A percentile compares a stretch with the other conserved stretches of the same genome.
These are phyloP conservation scores for Psidium friedrichsthalianum DNA, from an alignment of 345 rosid genomes.

Conservation along the genomic window DNA sequence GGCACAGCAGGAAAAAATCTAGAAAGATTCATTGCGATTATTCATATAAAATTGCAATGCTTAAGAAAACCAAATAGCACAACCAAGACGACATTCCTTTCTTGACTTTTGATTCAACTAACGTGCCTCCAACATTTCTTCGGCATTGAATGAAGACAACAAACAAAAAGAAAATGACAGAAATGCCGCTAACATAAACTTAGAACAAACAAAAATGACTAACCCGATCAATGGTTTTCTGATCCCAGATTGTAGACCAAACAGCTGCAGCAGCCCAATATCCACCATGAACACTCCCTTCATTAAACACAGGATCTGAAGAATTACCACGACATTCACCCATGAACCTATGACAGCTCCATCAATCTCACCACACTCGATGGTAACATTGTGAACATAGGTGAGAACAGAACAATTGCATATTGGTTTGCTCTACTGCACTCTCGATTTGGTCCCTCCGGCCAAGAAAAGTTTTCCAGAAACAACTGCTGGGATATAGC, in stretches of 20 bases:
- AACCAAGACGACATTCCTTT: background rate
- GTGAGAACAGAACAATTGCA: slow-evolving; percentile 35
- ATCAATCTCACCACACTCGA: slow-evolving; percentile 92
- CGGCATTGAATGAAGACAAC: background rate
- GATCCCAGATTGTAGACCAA: slow-evolving; percentile 94
- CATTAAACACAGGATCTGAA: slow-evolving; percentile 34
- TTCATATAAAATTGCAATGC: background rate
- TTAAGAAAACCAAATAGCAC: background rate
- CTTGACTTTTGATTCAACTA: background rate
- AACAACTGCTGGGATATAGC: slow-evolving; percentile 89
- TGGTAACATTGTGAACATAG: slow-evolving; percentile 22
- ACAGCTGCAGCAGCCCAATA: slow-evolving; percentile 96
- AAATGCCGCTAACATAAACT: background rate
- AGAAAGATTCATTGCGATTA: background rate
- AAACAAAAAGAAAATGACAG: background rate
- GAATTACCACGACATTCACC: slow-evolving; percentile 48
- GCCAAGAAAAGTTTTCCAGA: slow-evolving; percentile 69
- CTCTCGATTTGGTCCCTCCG: slow-evolving; percentile 36
- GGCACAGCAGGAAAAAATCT: background rate
- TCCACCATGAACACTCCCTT: slow-evolving; percentile 55
- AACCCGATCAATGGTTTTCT: slow-evolving; percentile 86
- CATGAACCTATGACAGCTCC: slow-evolving; percentile 93
- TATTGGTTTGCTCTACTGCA: slow-evolving; percentile 30
- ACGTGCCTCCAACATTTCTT: background rate
- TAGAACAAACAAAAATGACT: slow-evolving; percentile 12